Percentiles rank a stretch among this genome's conserved stretches.
These are phyloP conservation scores for Mycosphaerella arachidis DNA, from an alignment of 2,329 filamentous ascomycete genomes.

Conservation along the genomic window DNA sequence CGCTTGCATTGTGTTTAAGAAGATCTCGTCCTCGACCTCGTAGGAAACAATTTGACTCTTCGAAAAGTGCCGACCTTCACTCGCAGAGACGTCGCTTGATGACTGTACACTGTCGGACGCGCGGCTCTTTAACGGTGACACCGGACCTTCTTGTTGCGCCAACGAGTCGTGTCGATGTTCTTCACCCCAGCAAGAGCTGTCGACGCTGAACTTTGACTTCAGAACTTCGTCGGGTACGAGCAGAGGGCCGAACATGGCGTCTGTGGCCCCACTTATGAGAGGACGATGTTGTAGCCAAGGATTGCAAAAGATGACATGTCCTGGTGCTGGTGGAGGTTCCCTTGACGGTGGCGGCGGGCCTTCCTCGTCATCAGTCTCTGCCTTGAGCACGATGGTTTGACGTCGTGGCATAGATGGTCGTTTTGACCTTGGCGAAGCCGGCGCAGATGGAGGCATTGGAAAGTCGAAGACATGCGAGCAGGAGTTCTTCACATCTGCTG, in stretches of 20 bases:
- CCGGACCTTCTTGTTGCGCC: not conserved
- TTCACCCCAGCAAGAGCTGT: not conserved
- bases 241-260: not conserved
- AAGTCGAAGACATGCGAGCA: not conserved
- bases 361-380: not conserved
- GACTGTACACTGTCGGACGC: not conserved
- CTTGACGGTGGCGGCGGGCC: not conserved
- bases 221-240: not conserved
- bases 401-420: not conserved
- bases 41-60: not conserved
- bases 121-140: not conserved
- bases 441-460: not conserved
- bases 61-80: not conserved
- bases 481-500: not conserved
- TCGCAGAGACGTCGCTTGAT: not conserved
- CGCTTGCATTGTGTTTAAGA: not conserved
- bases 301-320: not conserved
- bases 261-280: not conserved
- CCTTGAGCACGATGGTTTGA: not conserved
- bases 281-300: not conserved
- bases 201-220: not conserved
- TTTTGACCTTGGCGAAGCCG: not conserved
- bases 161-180: not conserved
- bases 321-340: not conserved
- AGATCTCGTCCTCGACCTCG: not conserved